phyloP scores from a whole-genome alignment of 2,329 filamentous ascomycete species.

The Ophiostoma ips region DNA sequence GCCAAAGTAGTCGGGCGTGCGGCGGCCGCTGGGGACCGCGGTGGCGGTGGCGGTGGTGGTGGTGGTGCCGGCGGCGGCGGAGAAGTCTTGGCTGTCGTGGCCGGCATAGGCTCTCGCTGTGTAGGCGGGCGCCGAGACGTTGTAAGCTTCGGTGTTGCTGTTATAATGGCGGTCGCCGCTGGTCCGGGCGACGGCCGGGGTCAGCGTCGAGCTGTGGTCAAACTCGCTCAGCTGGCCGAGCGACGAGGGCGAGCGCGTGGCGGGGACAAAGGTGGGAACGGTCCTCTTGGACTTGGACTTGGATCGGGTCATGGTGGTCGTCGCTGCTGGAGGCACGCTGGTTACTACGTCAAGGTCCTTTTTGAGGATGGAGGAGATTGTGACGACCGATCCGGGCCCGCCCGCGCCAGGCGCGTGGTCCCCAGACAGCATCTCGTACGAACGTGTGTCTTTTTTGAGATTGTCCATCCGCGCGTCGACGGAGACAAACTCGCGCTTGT shows the following conservation, averaged over 20 bases:
- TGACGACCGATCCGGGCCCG: not conserved
- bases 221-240: not conserved
- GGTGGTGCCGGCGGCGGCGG: not conserved
- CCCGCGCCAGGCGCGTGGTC: constrained; percentile 20
- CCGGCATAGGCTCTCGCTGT: constrained; percentile 1
- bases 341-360: constrained; percentile 32
- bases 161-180: not conserved
- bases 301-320: not conserved
- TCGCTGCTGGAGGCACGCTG: constrained; percentile 12
- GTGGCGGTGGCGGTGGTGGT: not conserved
- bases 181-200: not conserved
- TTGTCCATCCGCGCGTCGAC: constrained; percentile 56
- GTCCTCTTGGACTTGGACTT: not conserved
- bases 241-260: not conserved
- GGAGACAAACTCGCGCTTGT: constrained; percentile 73
- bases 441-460: constrained; percentile 47
- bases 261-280: not conserved
- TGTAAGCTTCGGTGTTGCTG: not conserved
- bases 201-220: not conserved
- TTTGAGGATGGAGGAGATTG: not conserved
- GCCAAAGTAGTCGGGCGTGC: constrained; percentile 42
- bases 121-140: not conserved
- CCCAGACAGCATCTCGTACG: constrained; percentile 68
- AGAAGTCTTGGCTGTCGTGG: constrained; percentile 1
- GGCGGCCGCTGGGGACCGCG: constrained; percentile 23